phyloP scores from a whole-genome alignment of 208 protist species.

The Leptomonas seymouri region DNA sequence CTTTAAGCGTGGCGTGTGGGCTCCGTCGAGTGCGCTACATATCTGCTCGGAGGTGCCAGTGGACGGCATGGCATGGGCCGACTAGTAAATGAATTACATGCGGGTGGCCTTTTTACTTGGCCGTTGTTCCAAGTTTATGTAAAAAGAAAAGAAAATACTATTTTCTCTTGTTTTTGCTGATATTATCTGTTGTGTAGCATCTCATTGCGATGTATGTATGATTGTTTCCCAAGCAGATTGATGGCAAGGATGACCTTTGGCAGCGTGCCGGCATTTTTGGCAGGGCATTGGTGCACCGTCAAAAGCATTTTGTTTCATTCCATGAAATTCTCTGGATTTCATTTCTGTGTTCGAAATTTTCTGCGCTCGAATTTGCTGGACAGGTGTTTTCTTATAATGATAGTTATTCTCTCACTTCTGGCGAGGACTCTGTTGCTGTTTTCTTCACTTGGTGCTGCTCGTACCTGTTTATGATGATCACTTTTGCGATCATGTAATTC shows the following conservation, averaged over 20 bases:
- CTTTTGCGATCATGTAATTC: not conserved
- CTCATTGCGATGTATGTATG: too few relatives aligned
- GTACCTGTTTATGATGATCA: slow-evolving; percentile 8
- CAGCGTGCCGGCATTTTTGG: too few relatives aligned
- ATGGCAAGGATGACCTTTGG: too few relatives aligned
- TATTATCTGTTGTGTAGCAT: too few relatives aligned
- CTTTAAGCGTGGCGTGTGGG: slow-evolving; percentile 80
- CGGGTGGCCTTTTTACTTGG: not conserved
- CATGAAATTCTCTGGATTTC: too few relatives aligned
- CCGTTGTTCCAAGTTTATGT: not conserved
- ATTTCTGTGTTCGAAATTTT: too few relatives aligned
- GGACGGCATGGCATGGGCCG: slow-evolving; percentile 37
- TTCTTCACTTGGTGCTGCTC: not conserved
- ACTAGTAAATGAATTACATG: slow-evolving; percentile 1
- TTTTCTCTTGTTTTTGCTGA: too few relatives aligned
- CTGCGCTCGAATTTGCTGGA: too few relatives aligned
- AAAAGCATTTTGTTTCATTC: too few relatives aligned
- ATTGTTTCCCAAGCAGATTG: too few relatives aligned
- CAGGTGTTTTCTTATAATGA: too few relatives aligned
- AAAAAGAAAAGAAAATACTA: not conserved
- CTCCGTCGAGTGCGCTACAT: slow-evolving; percentile 61
- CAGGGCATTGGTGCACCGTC: too few relatives aligned
- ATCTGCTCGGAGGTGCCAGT: slow-evolving; percentile 59
- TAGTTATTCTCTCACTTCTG: not conserved
- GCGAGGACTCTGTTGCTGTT: not conserved